phyloP scores from a whole-genome alignment of 257 asterid genomes.

The Buddleja alternifolia region DNA sequence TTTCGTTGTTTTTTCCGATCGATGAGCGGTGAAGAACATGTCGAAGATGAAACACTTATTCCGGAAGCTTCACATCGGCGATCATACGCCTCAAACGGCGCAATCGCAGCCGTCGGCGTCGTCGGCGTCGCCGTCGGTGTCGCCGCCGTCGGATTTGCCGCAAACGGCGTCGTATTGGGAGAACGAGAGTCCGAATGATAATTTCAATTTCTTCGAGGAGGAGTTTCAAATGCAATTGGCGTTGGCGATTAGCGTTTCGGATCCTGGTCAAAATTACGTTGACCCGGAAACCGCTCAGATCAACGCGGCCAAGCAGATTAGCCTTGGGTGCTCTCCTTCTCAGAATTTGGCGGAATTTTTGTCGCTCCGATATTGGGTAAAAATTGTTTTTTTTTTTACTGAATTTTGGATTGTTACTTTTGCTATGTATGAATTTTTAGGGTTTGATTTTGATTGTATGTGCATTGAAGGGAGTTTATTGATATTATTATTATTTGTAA shows the following conservation, averaged over 20 bases:
- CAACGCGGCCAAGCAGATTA: slow-evolving; percentile 86
- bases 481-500: too few species aligned
- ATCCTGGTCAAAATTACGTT: slow-evolving; percentile 57
- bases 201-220: slow-evolving; percentile 83
- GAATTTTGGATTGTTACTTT: neutral
- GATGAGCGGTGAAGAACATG: slow-evolving; percentile 68
- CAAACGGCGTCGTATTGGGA: slow-evolving; percentile 35
- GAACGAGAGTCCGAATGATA: slow-evolving; percentile 30
- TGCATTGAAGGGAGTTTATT: slow-evolving; percentile 9
- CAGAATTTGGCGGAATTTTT: slow-evolving; percentile 67
- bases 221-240: slow-evolving; percentile 98
- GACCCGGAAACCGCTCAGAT: slow-evolving; percentile 92
- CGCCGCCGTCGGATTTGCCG: slow-evolving; percentile 43
- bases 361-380: slow-evolving; percentile 90
- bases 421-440: neutral
- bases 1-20: slow-evolving; percentile 32
- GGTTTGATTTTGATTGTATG: slow-evolving; percentile 2
- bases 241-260: slow-evolving; percentile 96
- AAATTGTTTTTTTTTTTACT: neutral
- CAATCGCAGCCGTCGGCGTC: slow-evolving; percentile 38
- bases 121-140: slow-evolving; percentile 22
- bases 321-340: slow-evolving; percentile 79
- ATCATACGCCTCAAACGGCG: slow-evolving; percentile 46
- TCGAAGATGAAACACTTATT: slow-evolving; percentile 93
- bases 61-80: slow-evolving; percentile 95